Evolutionary conservation across 495 filamentous ascomycete genomes (phyloP), one percentile per base, ranked within the genome.

Genomic region (Talaromyces adpressus): DNA sequence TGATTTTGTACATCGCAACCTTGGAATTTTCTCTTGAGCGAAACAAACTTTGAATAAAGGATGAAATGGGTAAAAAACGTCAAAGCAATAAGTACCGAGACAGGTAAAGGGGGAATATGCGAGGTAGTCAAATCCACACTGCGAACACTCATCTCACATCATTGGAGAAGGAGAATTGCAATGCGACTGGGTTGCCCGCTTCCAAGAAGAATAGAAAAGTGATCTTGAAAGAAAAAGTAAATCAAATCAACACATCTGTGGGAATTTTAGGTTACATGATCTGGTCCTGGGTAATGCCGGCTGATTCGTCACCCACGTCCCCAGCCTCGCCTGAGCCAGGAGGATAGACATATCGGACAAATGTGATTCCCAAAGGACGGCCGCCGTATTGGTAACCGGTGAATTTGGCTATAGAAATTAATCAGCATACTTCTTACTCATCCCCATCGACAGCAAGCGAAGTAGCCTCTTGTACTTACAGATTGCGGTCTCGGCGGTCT

Each of bases 301-400:
- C 85, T 20, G 90, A 86, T n/a, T 84, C 78, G 67, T 94, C 88
- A 22, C 72, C 68, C 32, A 85, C 90, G 67, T 97, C 92, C 90
- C 94, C 96, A 66, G 79, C 82, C 68, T 93, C 91, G 18, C 74
- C 81, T 30, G 83, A 85, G 23, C 77, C 79, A 62, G 79, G 77
- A 1, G 82, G 80, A 66, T 85, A 91, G 70, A 87, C 75, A 75
- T 98, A 98, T 72, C 93, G 93, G 77, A 96, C 92, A 74, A 89
- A 98, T 68, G 85, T 90, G 63, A 98, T 84, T 30, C 92, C 91
- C 59, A 98, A 87, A 64, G 95, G 94, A 65, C 94, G 90, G 49
- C 93, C 94, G 65, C 94, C 94, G 71, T 98, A 98, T 71, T 96
- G 90, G 70, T 98, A 98, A 59, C 92, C 92, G 66, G 92, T 91